phyloP scores from a whole-genome alignment of 306 rosid genomes.

The Cucurbita argyrosperma region DNA sequence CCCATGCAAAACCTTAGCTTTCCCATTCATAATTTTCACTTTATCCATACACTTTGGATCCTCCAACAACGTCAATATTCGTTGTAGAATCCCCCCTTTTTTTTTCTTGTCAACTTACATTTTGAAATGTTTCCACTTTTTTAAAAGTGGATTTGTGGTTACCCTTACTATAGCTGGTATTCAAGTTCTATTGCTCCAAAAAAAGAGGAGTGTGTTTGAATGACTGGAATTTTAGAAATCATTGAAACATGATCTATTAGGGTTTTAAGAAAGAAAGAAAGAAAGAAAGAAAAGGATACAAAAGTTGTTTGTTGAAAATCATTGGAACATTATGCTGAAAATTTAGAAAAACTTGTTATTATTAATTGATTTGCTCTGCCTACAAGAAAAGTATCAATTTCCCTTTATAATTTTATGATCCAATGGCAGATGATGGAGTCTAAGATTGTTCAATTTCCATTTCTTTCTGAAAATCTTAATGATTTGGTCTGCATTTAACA shows the following conservation, averaged over 20 bases:
- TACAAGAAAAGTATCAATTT: slow-evolving; percentile 13
- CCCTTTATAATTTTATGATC: slow-evolving; percentile 5
- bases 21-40: background rate
- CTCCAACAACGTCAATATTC: background rate
- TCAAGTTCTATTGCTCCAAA: background rate
- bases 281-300: background rate
- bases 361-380: slow-evolving; percentile 11
- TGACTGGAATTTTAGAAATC: background rate
- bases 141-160: background rate
- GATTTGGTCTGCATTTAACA: slow-evolving; percentile 3
- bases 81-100: background rate
- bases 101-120: background rate
- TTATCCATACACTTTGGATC: background rate
- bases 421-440: background rate
- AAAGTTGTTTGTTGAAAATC: background rate
- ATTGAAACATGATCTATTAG: background rate
- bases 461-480: background rate
- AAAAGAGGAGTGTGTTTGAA: background rate
- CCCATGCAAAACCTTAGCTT: background rate
- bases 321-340: background rate
- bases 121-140: background rate
- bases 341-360: background rate
- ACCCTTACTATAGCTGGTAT: background rate
- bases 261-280: background rate
- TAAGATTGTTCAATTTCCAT: background rate